A percentile compares a stretch with the other conserved stretches of the same genome.
These are phyloP conservation scores for Suhomyces faveliae DNA, from an alignment of 805 yeast species.

Conservation along the genomic window DNA sequence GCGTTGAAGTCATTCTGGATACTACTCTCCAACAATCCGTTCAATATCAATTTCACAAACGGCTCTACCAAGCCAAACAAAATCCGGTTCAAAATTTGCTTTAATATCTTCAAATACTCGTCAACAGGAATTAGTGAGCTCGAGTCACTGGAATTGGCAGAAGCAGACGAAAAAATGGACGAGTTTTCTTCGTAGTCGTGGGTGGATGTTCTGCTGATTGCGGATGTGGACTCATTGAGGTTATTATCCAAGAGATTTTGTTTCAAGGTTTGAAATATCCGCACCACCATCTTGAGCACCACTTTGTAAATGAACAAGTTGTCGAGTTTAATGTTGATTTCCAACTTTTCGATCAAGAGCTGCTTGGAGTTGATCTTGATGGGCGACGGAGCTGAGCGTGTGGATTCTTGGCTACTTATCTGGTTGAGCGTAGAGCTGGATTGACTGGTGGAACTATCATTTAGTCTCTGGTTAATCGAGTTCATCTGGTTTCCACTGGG, in stretches of 20 bases:
- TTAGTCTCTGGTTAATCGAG: constrained; percentile 6
- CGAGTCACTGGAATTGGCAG: constrained; percentile 23
- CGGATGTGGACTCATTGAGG: constrained; percentile 4
- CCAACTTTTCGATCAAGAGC: constrained; percentile 42
- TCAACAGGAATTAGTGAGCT: constrained; percentile 25
- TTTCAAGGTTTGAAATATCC: constrained; percentile 26
- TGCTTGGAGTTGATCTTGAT: constrained; percentile 40
- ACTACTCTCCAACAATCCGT: constrained; percentile 30
- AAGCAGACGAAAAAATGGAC: constrained; percentile 36
- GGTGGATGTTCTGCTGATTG: constrained; percentile 2
- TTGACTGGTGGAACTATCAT: constrained; percentile 11
- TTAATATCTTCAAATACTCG: constrained; percentile 30
- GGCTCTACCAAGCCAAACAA: constrained; percentile 41
- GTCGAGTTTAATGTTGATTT: constrained; percentile 42
- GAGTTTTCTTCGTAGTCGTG: constrained; percentile 24
- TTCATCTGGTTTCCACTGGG: constrained; percentile 7
- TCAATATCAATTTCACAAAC: constrained; percentile 27
- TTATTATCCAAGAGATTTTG: constrained; percentile 19
- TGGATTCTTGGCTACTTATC: constrained; percentile 3
- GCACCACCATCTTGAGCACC: constrained; percentile 28
- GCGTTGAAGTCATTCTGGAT: constrained; percentile 29
- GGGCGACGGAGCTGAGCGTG: constrained; percentile 29
- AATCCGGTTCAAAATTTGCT: constrained; percentile 27
- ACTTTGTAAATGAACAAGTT: constrained; percentile 38
- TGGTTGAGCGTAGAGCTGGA: constrained; percentile 15